Base-by-base conservation (phyloP, 495 filamentous ascomycete genomes). In the Xylaria sp. region DNA sequence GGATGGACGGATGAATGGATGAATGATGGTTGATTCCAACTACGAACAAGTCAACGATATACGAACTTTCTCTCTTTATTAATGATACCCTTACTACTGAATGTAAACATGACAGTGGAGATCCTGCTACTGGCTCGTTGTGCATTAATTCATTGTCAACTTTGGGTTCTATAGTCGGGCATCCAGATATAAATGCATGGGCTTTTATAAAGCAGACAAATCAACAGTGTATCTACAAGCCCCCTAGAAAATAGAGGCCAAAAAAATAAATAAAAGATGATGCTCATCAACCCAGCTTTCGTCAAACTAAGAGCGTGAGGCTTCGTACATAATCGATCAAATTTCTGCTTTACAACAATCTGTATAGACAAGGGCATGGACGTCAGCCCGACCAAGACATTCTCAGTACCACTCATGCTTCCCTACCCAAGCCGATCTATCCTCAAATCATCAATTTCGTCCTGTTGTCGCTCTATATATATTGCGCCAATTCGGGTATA, bases 51-150 rank as follows among this genome's bases (percentile, higher is more conserved):
- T 19, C 41, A 24, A 50, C 31, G 43, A 55, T 19, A 65, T 65
- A 52, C n/a, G 62, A 48, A 65, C 0, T 44, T 44, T 44, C n/a
- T 52, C 14, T 5, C 41, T 37, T 65, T 65, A 7, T 31, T 0
- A 31, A 65, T 65, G 62, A 65, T 65, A 65, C 62, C 62, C 62
- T 50, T 65, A 37, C 17, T 52, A 31, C 29, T 65, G 15, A 65
- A 52, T 8, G 26, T 17, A 50, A 65, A 19, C 29, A 14, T 17
- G 8, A 31, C 33, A 29, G 41, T 33, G 14, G 24, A 46, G 29
- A 31, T 15, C 21, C n/a, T 26, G 21, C 59, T 61, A 15, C 37
- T 37, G 59, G 40, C 21, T 24, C 43, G 12, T 26, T 7, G 9
- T 21, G 3, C 3, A 41, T 62, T 17, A 17, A 40, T 62, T 43